These are phyloP conservation scores for Mangifera indica DNA, from an alignment of 345 rosid genomes.

Conservation along the genomic window DNA sequence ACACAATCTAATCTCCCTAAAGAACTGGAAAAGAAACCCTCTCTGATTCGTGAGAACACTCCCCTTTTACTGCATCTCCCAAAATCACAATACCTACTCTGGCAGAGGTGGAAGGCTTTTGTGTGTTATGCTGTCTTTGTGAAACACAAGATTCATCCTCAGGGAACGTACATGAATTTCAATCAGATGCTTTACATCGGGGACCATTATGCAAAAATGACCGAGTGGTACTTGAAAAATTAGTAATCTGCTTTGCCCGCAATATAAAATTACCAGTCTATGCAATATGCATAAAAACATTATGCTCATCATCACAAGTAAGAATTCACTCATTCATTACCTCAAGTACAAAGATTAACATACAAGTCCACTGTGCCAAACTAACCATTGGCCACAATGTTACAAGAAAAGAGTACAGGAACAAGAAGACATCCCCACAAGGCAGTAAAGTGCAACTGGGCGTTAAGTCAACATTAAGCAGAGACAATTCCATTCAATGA, in stretches of 20 bases:
- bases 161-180: slow-evolving; percentile 59
- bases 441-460: not conserved
- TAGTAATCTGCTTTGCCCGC: slow-evolving; percentile 67
- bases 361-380: not conserved
- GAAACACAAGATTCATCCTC: slow-evolving; percentile 80
- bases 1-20: slow-evolving; percentile 41
- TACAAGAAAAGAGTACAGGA: not conserved
- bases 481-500: not conserved
- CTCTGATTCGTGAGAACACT: slow-evolving; percentile 41
- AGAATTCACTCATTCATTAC: not conserved
- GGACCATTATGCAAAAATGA: slow-evolving; percentile 65
- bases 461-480: not conserved
- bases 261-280: slow-evolving; percentile 43
- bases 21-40: slow-evolving; percentile 38
- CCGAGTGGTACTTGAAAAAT: slow-evolving; percentile 71
- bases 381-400: not conserved
- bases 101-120: slow-evolving; percentile 41
- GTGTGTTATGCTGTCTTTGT: slow-evolving; percentile 46
- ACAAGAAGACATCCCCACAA: not conserved
- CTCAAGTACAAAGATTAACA: not conserved
- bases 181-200: slow-evolving; percentile 59
- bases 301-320: not conserved
- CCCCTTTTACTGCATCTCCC: slow-evolving; percentile 38
- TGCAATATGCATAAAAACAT: not conserved
- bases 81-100: slow-evolving; percentile 35